A percentile compares a stretch with the other conserved stretches of the same genome.
These are phyloP conservation scores for Cymbomonas tetramitiformis DNA, from an alignment of 139 green algal genomes.

Conservation along the genomic window DNA sequence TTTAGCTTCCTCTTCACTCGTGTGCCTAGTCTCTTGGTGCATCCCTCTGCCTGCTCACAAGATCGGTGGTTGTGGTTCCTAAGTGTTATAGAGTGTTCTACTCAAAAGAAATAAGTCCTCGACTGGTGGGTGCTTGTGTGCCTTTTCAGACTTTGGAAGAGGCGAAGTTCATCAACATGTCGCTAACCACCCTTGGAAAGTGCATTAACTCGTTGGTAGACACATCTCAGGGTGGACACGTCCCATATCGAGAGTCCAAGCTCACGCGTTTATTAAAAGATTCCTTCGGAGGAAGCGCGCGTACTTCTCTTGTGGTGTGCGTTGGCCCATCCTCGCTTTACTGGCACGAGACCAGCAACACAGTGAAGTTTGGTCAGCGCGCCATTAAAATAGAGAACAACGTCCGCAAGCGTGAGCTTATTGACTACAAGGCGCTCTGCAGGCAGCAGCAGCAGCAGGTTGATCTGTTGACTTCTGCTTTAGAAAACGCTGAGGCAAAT, in stretches of 20 bases:
- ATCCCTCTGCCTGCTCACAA: no score
- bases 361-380: slow-evolving; percentile 11
- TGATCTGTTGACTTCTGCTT: no score
- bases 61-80: no score
- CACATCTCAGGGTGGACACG: slow-evolving; percentile 21
- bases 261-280: slow-evolving; percentile 47
- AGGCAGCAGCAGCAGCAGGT: slow-evolving; percentile 10
- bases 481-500: no score
- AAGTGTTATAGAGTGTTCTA: no score
- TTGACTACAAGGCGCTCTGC: slow-evolving; percentile 3
- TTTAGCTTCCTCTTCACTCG: no score
- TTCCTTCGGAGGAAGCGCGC: slow-evolving; percentile 23
- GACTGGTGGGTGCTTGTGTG: no score
- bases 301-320: slow-evolving; percentile 21
- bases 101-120: no score
- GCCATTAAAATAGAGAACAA: slow-evolving; percentile 8
- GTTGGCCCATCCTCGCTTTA: slow-evolving; percentile 6
- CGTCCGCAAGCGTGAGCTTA: neutral
- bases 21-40: no score
- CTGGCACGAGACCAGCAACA: slow-evolving; percentile 18
- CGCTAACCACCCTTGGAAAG: slow-evolving; percentile 10
- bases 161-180: slow-evolving; percentile 19
- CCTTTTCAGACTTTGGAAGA: no score
- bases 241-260: slow-evolving; percentile 52
- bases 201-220: slow-evolving; percentile 10